phyloP scores from a whole-genome alignment of 2,329 filamentous ascomycete species.

The Oidium heveae region DNA sequence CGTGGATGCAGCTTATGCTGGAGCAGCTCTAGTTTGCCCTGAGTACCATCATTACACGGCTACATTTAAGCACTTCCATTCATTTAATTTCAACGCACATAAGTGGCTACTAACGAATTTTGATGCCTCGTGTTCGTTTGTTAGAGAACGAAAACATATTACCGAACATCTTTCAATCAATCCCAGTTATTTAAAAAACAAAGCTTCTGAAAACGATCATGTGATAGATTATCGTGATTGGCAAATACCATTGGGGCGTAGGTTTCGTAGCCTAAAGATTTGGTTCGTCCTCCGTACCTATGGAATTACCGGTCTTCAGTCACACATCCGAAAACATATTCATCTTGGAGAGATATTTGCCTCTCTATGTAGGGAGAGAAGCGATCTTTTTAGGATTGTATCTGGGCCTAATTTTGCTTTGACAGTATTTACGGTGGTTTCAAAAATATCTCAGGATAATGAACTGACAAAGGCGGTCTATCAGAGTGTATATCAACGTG shows the following conservation, averaged over 20 bases:
- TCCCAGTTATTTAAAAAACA: slow-evolving; percentile 60
- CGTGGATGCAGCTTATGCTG: slow-evolving; percentile 81
- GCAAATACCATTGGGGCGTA: slow-evolving; percentile 78
- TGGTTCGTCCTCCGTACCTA: slow-evolving; percentile 84
- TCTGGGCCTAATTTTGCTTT: slow-evolving; percentile 54
- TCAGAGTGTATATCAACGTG: slow-evolving; percentile 44
- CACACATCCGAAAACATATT: slow-evolving; percentile 46
- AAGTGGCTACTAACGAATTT: slow-evolving; percentile 95
- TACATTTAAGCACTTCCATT: slow-evolving; percentile 45
- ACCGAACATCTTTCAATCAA: slow-evolving; percentile 56
- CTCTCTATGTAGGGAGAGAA: slow-evolving; percentile 26
- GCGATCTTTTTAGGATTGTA: slow-evolving; percentile 53
- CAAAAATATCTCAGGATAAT: slow-evolving; percentile 17
- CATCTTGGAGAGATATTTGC: slow-evolving; percentile 45
- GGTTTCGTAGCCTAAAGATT: slow-evolving; percentile 75
- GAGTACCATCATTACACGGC: slow-evolving; percentile 48
- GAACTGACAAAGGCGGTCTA: slow-evolving; percentile 50
- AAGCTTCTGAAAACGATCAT: slow-evolving; percentile 53
- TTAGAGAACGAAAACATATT: slow-evolving; percentile 51
- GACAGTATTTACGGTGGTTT: slow-evolving; percentile 45
- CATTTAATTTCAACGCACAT: slow-evolving; percentile 89
- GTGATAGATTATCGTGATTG: slow-evolving; percentile 94
- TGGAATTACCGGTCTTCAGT: slow-evolving; percentile 49
- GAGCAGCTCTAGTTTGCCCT: slow-evolving; percentile 56
- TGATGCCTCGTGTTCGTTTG: slow-evolving; percentile 58